Conservation (phyloP, 441 rosid species). For the Pelargonium cotyledonis region DNA sequence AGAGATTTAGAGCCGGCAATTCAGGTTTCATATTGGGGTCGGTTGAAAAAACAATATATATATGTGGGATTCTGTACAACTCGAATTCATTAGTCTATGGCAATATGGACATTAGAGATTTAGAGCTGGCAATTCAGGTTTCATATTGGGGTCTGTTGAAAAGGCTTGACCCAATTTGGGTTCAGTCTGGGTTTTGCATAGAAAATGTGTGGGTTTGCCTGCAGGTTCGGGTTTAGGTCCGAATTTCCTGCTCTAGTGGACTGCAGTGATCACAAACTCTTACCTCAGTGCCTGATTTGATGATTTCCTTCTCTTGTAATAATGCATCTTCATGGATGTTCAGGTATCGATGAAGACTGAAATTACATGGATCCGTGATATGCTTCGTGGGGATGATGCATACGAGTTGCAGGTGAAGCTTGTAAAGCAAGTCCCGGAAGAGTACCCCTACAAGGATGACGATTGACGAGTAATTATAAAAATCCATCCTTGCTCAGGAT, state of each 20-base stretch:
- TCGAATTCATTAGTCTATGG: neutral
- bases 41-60: neutral
- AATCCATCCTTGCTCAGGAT: neutral
- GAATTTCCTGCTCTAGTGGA: neutral
- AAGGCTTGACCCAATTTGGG: too few species aligned
- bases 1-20: too few species aligned
- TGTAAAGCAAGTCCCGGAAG: conserved; percentile 74
- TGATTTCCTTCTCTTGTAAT: neutral
- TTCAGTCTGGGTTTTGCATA: too few species aligned
- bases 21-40: too few species aligned
- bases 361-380: conserved; percentile 75
- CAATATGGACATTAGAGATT: neutral
- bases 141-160: too few species aligned
- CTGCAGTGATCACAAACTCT: neutral
- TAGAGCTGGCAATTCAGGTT: too few species aligned
- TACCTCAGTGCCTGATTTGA: neutral
- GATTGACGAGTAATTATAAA: conserved; percentile 28
- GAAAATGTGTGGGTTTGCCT: too few species aligned
- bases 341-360: conserved; percentile 97
- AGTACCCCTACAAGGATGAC: conserved; percentile 96
- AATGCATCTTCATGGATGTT: conserved; percentile 14
- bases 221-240: too few species aligned
- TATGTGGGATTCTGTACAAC: neutral
- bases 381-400: conserved; percentile 84
- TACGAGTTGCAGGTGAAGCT: conserved; percentile 85